Evolutionary conservation across 1,284 basidiomycete species (phyloP), one percentile per base, ranked within the genome.

Genomic region (Tranzscheliella williamsii): DNA sequence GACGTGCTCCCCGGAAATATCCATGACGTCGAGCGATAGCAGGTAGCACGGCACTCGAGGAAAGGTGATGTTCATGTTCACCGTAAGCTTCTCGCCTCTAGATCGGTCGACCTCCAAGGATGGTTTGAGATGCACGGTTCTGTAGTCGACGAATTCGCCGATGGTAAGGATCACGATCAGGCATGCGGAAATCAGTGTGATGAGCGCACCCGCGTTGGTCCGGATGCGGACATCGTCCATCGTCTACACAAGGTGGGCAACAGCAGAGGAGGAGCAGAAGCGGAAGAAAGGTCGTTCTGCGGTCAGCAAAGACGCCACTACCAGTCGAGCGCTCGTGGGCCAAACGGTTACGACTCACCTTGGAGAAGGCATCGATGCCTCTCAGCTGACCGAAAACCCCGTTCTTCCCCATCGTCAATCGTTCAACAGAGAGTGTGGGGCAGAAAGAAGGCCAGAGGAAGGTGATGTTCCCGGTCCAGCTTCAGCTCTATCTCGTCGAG

Each of bases 61-160:
- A 80, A 98, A 99, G 2, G 90, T 91, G 49, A 99, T 82, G 76
- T 98, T 93, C 80, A 99, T 81, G 73, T 87, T 86, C 35, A 96
- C 90, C 11, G 88, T 89, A 64, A 98, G 81, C 78, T 90, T 91
- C 81, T 98, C 92, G 38, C 93, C 94, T 75, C 95, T 83, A 70
- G 89, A 91, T 78, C 87, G 85, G 83, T 99, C 95, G 15, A 73
- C 63, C 44, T 72, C 58, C 36, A 73, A 71, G 38, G 61, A 90
- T 82, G 63, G 65, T 22, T 63, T 55, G 38, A 67, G 34, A 48
- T 84, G 85, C 32, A 97, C 85, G 58, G 85, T 84, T 53, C 93
- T 85, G 78, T 97, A 99, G 81, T 98, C 93, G 79, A 96, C 80
- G 78, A 91, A 97, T 79, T 98, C 95, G 80, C 95, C 88, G 40